phyloP scores from a whole-genome alignment of 1,139 yeast genomes.

The Yamadazyma pseudoaaseri region DNA sequence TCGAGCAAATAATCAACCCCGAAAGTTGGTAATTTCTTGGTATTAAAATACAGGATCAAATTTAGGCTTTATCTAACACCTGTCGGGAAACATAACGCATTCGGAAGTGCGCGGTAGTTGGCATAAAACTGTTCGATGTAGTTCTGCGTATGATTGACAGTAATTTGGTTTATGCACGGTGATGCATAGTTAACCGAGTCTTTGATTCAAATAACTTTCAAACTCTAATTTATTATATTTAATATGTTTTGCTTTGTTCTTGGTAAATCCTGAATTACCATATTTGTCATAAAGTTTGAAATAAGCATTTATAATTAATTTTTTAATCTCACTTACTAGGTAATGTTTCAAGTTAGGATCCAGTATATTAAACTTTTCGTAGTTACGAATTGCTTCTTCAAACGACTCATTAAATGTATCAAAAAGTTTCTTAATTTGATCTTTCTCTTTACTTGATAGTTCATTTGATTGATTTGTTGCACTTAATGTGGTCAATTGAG shows the following conservation, averaged over 20 bases:
- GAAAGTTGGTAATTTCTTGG: no score
- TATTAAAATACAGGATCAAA: no score
- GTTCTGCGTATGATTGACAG: no score
- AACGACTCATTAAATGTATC: conserved; percentile 78
- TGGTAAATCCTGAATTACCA: conserved; percentile 67
- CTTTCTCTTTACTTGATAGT: conserved; percentile 68
- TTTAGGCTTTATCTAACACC: no score
- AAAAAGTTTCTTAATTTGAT: conserved; percentile 82
- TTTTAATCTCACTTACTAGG: conserved; percentile 62
- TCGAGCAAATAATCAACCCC: no score
- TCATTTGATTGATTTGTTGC: conserved; percentile 21
- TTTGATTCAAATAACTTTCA: conserved; percentile 46
- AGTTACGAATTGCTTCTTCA: conserved; percentile 66
- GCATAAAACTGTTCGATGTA: no score
- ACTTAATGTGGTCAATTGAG: conserved; percentile 45
- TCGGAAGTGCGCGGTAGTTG: no score
- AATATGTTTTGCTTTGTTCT: conserved; percentile 69
- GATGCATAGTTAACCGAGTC: conserved; percentile 19
- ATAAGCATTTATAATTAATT: conserved; percentile 78
- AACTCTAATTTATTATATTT: conserved; percentile 66
- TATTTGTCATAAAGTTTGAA: conserved; percentile 80
- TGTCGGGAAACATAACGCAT: no score
- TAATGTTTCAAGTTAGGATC: conserved; percentile 64
- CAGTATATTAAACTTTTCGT: conserved; percentile 62
- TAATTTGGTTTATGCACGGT: no score